Conservation (phyloP, 805 yeast genomes). For the Schwanniomyces vanrijiae region DNA sequence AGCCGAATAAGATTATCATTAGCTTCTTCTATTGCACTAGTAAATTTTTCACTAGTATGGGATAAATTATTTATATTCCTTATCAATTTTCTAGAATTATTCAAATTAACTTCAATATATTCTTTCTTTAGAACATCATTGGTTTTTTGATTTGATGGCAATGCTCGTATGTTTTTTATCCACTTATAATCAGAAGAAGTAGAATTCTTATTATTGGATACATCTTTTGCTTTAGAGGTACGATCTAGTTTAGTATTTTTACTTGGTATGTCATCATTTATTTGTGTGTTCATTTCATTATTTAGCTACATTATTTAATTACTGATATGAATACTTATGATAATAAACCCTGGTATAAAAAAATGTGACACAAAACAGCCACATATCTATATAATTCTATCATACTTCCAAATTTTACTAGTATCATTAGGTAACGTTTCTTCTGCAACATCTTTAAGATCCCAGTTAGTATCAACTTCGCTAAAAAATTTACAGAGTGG, state of each 20-base stretch:
- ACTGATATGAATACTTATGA: no score
- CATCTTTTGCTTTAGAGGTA: neutral
- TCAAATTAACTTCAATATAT: conserved; percentile 36
- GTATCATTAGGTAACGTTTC: conserved; percentile 27
- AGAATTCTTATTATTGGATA: neutral
- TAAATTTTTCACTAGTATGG: conserved; percentile 1
- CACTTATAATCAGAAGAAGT: conserved; percentile 13
- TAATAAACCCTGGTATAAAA: no score
- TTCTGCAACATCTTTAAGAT: conserved; percentile 13
- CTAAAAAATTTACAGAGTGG: conserved; percentile 35
- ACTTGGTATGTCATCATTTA: neutral
- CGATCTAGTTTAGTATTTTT: neutral
- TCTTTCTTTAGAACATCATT: conserved; percentile 35
- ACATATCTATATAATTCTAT: conserved; percentile 16
- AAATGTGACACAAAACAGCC: neutral
- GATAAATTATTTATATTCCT: conserved; percentile 14
- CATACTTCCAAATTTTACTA: conserved; percentile 33
- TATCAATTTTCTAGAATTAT: conserved; percentile 37
- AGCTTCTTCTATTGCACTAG: conserved; percentile 8
- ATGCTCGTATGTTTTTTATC: conserved; percentile 26
- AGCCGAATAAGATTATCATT: conserved; percentile 18
- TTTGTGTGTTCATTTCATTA: neutral
- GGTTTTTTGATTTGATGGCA: conserved; percentile 32
- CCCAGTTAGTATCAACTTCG: conserved; percentile 29
- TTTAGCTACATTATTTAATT: neutral